Conservation (phyloP, 2,329 filamentous ascomycete species). For the Botryotinia narcissicola region DNA sequence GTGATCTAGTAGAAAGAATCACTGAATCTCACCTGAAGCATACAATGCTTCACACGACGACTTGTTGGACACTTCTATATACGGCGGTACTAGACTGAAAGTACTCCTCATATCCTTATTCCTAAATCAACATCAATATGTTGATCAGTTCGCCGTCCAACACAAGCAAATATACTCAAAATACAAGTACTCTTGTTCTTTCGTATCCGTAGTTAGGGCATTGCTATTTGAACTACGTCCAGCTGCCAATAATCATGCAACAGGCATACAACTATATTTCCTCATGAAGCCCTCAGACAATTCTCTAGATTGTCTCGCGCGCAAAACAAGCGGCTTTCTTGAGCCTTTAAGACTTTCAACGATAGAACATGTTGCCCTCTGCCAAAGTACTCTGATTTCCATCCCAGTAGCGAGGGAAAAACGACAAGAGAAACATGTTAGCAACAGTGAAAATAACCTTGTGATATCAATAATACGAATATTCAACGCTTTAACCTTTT, state of each 20-base stretch:
- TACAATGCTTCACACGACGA: neutral
- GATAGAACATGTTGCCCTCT: accelerated
- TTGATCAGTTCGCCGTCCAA: neutral
- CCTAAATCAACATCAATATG: neutral
- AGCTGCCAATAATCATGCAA: neutral
- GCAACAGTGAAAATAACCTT: neutral
- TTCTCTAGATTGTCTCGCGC: neutral
- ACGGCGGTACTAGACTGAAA: neutral
- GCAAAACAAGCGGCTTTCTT: neutral
- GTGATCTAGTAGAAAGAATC: neutral
- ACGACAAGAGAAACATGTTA: neutral
- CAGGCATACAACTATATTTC: neutral
- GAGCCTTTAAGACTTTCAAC: neutral
- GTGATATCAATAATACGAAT: neutral
- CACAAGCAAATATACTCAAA: neutral
- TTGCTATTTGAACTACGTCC: neutral
- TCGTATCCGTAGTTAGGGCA: neutral
- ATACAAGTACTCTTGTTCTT: neutral
- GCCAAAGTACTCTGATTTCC: neutral
- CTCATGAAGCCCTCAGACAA: neutral
- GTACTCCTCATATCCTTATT: neutral
- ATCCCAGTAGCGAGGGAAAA: neutral
- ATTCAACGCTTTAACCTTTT: accelerated
- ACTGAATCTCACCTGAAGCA: neutral
- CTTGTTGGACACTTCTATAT: neutral